Evolutionary conservation across 352 stramenopile species (phyloP), one percentile per base, ranked within the genome.

Genomic region (Globisporangium recalcitrans): DNA sequence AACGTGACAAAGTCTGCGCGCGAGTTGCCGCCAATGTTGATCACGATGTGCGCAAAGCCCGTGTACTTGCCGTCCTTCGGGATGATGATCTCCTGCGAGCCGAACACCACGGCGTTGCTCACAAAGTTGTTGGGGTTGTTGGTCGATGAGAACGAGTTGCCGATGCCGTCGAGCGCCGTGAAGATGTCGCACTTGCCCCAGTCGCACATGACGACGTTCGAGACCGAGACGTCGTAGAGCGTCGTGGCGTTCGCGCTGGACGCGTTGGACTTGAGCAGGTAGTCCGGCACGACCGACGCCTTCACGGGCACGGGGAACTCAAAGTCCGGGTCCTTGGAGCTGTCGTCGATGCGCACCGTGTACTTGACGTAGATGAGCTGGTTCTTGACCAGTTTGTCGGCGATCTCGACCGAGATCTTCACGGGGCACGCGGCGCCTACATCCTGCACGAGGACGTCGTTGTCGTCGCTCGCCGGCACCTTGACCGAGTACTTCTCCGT

Each of bases 61-160:
- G 83, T 85, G 73, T 91, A 93, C 65, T 90, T 91, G 64, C 76
- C 79, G 32, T 91, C 80, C 62, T 90, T 90, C 16, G 75, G 68
- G 61, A 93, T 77, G 36, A 85, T 69, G 56, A 93, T 70, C 65
- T 91, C 81, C 27, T 82, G 52, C 3, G 78, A 88, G 10, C 71
- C 74, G 34, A 93, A 88, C n/a, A 75, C 75, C 1, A 76, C 81
- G 21, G 82, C 68, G 11, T 73, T 70, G 52, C 67, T 61, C 14
- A 58, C 65, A 58, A 93, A 93, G 65, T 89, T 74, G 57, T 87
- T 78, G 4, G 83, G 80, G 59, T 90, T 87, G 68, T 91, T 91
- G 53, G 60, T 77, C 24, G 81, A 88, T 49, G 64, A n/a, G 64
- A 78, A 91, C 62, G 76, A 83, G 38, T 75, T 81, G 22, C 75